These are phyloP conservation scores for Ogataea parapolymorpha DNA, from an alignment of 805 yeast genomes.

Conservation along the genomic window DNA sequence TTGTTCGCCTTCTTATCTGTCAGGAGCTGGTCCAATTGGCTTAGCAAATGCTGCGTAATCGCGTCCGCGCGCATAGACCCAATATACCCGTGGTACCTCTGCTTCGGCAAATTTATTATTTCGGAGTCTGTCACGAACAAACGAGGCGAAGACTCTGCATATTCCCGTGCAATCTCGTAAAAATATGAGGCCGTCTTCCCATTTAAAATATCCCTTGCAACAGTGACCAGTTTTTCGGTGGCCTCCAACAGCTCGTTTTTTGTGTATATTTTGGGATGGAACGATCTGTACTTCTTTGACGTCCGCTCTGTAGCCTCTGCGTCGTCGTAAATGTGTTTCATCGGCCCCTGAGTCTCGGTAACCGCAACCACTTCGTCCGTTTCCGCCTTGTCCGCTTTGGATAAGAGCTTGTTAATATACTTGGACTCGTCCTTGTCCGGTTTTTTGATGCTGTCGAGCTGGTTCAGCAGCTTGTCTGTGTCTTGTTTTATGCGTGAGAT, in stretches of 20 bases:
- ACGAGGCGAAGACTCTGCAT: conserved; percentile 37
- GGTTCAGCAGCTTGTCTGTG: conserved; percentile 31
- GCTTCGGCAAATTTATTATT: conserved; percentile 44
- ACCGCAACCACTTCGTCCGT: conserved; percentile 9
- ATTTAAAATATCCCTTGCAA: conserved; percentile 25
- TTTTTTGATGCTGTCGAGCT: conserved; percentile 35
- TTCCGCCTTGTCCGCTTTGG: conserved; percentile 15
- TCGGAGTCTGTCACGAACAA: conserved; percentile 46
- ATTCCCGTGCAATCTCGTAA: conserved; percentile 47
- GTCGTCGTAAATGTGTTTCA: conserved; percentile 18
- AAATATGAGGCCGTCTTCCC: conserved; percentile 46
- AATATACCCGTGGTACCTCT: conserved; percentile 55
- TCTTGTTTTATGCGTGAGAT: conserved; percentile 28
- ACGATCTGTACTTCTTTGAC: conserved; percentile 17
- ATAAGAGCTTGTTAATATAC: conserved; percentile 18
- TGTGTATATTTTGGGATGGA: conserved; percentile 14
- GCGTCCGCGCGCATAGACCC: conserved; percentile 56
- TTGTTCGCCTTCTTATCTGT: conserved; percentile 33
- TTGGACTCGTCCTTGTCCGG: conserved; percentile 15
- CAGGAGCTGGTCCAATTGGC: conserved; percentile 32
- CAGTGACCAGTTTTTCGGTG: conserved; percentile 4
- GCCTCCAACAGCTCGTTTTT: conserved; percentile 8
- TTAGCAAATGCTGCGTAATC: conserved; percentile 43
- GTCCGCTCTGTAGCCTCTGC: conserved; percentile 12
- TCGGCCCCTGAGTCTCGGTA: background rate